Evolutionary conservation across 768 basidiomycete genomes (phyloP), one percentile per base, ranked within the genome.

Genomic region (Pleurotus eryngii): DNA sequence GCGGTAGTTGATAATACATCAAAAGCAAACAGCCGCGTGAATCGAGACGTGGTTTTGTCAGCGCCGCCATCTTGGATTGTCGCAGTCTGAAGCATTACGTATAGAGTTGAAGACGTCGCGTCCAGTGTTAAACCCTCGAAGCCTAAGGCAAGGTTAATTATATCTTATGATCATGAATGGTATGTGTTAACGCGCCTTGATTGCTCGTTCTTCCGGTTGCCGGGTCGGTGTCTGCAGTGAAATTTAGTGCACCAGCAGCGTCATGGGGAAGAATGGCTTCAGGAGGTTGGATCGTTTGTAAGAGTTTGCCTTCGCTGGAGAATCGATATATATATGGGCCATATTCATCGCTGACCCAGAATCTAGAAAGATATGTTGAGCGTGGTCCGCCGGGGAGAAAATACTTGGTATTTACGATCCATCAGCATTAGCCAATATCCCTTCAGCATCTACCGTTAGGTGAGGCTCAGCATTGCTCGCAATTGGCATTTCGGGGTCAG

Each of bases 321-420:
- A 81, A 81, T 14, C 73, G 76, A 67, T 87, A 85, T 60, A 87
- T 82, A 62, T 84, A 83, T 3, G 84, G 83, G 1, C 85, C 86
- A 60, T 87, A 88, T 69, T 88, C 86, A 64, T 88, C 87, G 61
- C 82, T 82, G 27, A 81, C 73, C 84, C 83, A 87, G 68, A 77
- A 84, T 0, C 83, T 84, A 57, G 7, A 2, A 14, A 49, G 18
- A 18, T 57, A 3, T 7, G 15, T 7, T 15, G 20, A 6, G 26
- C 0, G 15, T 39, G 17, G 14, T n/a, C 17, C 35, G 5, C 35
- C 35, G 17, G 7, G 9, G 11, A 30, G 18, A 17, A 24, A 39
- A 30, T 45, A 2, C 35, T 43, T 7, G 27, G 2, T 2, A 68
- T 80, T 55, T 57, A 83, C 81, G 77, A 80, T 61, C 86, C 86